phyloP scores from a whole-genome alignment of 2,329 filamentous ascomycete genomes.

The Cercospora zeae-maydis region DNA sequence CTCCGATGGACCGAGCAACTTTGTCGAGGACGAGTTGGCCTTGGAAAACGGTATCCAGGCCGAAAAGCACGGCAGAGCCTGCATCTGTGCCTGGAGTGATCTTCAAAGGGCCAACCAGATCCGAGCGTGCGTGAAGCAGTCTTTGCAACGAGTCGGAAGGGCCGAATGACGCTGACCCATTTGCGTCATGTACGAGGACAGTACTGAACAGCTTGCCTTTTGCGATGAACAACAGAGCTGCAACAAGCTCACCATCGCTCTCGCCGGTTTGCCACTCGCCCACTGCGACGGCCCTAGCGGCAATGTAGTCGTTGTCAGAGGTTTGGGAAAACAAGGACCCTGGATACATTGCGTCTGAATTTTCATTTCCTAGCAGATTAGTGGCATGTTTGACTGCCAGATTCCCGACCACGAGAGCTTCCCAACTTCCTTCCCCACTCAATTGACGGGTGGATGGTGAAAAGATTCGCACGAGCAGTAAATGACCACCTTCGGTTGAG shows the following conservation, averaged over 20 bases:
- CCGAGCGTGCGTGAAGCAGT: conserved; percentile 6
- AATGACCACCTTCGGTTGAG: conserved; percentile 42
- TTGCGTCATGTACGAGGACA: not conserved
- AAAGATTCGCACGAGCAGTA: conserved; percentile 38
- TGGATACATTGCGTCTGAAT: not conserved
- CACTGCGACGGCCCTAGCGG: conserved; percentile 14
- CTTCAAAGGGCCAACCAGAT: conserved; percentile 24
- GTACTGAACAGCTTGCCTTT: conserved; percentile 15
- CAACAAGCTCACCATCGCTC: not conserved
- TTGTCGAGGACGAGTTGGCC: conserved; percentile 23
- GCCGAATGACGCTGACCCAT: not conserved
- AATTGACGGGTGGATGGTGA: conserved; percentile 38
- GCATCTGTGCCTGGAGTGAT: conserved; percentile 18
- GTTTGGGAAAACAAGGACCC: not conserved
- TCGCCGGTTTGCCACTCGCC: conserved; percentile 9
- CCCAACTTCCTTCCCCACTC: conserved; percentile 18
- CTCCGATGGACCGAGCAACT: not conserved
- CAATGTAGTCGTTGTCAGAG: not conserved
- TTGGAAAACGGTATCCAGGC: conserved; percentile 28
- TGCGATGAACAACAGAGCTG: conserved; percentile 18
- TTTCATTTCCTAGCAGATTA: not conserved
- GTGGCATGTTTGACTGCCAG: not conserved
- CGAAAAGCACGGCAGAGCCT: conserved; percentile 35
- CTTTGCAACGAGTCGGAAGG: not conserved
- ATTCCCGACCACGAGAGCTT: not conserved